phyloP scores from a whole-genome alignment of 371 early-diverging fungal species.

The Gilbertella persicaria region DNA sequence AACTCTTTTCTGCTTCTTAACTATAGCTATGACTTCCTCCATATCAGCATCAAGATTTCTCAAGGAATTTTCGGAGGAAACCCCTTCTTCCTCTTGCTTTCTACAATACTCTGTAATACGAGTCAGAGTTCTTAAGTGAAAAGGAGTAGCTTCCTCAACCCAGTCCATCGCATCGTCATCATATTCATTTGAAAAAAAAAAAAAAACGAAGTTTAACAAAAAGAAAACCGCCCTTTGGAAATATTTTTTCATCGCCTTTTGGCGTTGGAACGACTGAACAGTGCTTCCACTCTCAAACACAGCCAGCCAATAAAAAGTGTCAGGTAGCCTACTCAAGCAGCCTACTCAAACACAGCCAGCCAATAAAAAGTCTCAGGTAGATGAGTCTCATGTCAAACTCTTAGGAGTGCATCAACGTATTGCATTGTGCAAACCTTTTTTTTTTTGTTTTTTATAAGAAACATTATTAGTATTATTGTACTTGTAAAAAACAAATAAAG shows the following conservation, averaged over 20 bases:
- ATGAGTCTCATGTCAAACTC: too few relatives aligned
- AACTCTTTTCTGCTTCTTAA: too few relatives aligned
- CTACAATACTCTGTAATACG: too few relatives aligned
- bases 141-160: constrained; percentile 7
- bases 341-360: constrained; percentile 3
- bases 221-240: constrained; percentile 50
- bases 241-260: background rate
- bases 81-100: too few relatives aligned
- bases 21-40: too few relatives aligned
- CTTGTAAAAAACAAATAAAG: too few relatives aligned
- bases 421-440: too few relatives aligned
- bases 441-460: too few relatives aligned
- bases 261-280: constrained; percentile 1
- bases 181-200: constrained; percentile 4
- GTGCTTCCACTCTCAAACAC: background rate
- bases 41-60: too few relatives aligned
- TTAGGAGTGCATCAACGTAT: too few relatives aligned
- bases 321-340: background rate
- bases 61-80: too few relatives aligned
- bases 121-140: constrained; percentile 11
- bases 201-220: background rate
- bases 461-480: too few relatives aligned
- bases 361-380: background rate
- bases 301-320: constrained; percentile 3
- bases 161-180: constrained; percentile 13